Evolutionary conservation across 108 stramenopile genomes (phyloP), one percentile per base, ranked within the genome.

Genomic region (Nitzschia putrida): DNA sequence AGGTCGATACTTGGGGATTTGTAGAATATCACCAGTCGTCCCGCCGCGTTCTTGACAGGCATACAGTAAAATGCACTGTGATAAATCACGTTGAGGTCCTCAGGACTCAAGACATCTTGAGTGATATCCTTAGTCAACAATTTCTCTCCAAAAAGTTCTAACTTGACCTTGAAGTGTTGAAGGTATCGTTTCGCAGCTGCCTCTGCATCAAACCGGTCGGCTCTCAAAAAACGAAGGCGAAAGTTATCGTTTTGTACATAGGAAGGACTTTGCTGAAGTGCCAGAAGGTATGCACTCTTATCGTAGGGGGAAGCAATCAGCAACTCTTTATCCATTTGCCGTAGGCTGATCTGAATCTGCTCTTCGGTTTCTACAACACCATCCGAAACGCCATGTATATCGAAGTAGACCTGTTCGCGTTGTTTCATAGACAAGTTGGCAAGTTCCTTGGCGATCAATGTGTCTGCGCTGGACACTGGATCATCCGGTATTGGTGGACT

Each of bases 351-450:
- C 29, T 42, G 55, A 21, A 68, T 12, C 55, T 57, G 16, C 18
- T 68, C 55, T 7, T 40, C 42, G 6, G 72, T 57, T 65, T 73
- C 72, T 29, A 44, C 40, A 8, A 58, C 37, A 16, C 38, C 64
- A 8, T 26, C 21, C 25, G 42, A 38, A 40, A 73, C 60, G 22
- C 72, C 72, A 49, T 73, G 72, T 21, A 73, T 64, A 21, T 73
- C 72, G 53, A 63, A 63, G 22, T 64, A 54, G 13, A 61, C 61
- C 20, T 63, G 34, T 8, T 73, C 61, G 40, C 72, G 61, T 26
- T 57, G 54, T 23, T 64, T 39, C 34, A 57, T 63, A 6, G 72
- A 64, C 16, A 73, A 64, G 4, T 38, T 47, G 7, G 52, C 18
- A n/a, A 73, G 40, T 40, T 73, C 60, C 47, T 73, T 53, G 14